Base-by-base conservation (phyloP, 1,139 yeast genomes). In the Yamadazyma jaroonii region DNA sequence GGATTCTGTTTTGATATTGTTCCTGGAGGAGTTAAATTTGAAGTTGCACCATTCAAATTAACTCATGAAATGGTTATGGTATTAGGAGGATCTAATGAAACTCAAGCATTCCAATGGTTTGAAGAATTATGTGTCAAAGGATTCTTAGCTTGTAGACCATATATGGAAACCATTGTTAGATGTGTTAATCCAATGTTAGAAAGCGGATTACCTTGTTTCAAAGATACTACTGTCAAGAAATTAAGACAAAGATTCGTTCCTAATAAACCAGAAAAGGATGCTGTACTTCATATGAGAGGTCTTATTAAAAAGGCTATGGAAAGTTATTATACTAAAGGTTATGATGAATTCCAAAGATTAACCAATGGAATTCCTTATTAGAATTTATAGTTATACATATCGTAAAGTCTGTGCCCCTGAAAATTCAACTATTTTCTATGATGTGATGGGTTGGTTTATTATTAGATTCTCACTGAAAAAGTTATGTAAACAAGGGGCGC, bases 1-100 rank as follows among this genome's bases (percentile, higher is more conserved):
- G 98, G 99, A 4, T 92, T 94, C 72, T 90, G 97, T 54, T 94
- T 94, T 61, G 98, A 94, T 64, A 92, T 94, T 63, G 97, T 88
- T 27, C 99, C 99, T 4, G 99, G 99, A 47, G 98, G 98, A 26
- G 97, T 94, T 39, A 87, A 84, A 53, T 94, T 94, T 59, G 99
- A 94, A 57, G 95, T 89, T 12, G 96, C 96, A 1, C 98, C 98
- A 11, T 94, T 94, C 72, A 94, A 94, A 59, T 76, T 94, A 49
- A 92, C 98, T 4, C 87, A 84, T 52, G 99, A 94, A 56, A 94
- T 94, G 98, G 84, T 94, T 13, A 75, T 81, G 56, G 97, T 94
- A 1, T 80, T 94, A 81, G 98, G 98, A 14, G 98, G 98, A 0
- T 73, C 78, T 24, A 74, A 78, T 27, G 72, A 78, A 32, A 88